Evolutionary conservation across 2,329 filamentous ascomycete genomes (phyloP), one percentile per base, ranked within the genome.

Genomic region (Calycina marina): DNA sequence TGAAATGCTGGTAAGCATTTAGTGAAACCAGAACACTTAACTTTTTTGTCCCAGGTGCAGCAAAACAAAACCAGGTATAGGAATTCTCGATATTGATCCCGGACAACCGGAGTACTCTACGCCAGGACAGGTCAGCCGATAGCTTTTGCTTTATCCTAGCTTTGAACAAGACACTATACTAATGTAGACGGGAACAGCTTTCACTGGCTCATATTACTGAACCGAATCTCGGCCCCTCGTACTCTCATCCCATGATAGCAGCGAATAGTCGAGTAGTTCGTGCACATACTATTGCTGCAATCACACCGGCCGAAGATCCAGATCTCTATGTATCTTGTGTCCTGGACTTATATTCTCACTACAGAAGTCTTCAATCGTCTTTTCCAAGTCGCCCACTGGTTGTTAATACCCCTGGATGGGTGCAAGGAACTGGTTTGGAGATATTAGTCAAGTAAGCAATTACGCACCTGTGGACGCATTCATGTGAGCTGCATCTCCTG

Each of bases 401-500:
- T 5, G 63, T 88, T 45, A 86, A 88, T 48, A 80, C 76, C 0
- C 72, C 78, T 1, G 77, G 78, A 3, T 84, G 78, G 74, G 67
- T 82, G 14, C 68, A 76, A 37, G 77, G 77, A 1, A 73, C 77
- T 0, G 78, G 79, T 0, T 61, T 83, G 0, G 70, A 76, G 41
- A 57, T 82, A 0, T 55, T 86, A 0, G 57, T 63, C 4, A 62
- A 69, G 20, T 22, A 3, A 22, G 3, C n/a, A n/a, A n/a, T n/a
- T n/a, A n/a, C n/a, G n/a, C n/a, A n/a, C n/a, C n/a, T n/a, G n/a
- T n/a, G n/a, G n/a, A n/a, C n/a, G n/a, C n/a, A n/a, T n/a, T n/a
- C n/a, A n/a, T n/a, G n/a, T n/a, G n/a, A n/a, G n/a, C n/a, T n/a
- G n/a, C n/a, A n/a, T n/a, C n/a, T n/a, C n/a, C n/a, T n/a, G n/a